A percentile compares a stretch with the other conserved stretches of the same genome.
Conservation (phyloP, 768 basidiomycete species). For the Leccinum disarticulatum region DNA sequence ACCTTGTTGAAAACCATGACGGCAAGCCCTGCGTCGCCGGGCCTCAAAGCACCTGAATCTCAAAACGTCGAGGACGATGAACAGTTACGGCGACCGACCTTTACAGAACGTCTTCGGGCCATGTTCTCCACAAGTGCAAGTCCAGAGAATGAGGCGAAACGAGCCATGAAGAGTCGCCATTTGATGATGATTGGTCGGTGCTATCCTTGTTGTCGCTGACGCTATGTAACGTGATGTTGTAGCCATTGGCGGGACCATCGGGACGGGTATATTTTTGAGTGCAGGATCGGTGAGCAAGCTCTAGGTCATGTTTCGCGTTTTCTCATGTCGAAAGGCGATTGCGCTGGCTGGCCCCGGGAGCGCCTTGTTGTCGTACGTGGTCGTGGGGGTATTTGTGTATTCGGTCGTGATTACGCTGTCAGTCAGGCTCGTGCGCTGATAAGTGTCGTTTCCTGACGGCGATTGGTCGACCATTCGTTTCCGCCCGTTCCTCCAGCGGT, state of each 20-base stretch:
- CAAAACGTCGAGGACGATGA: not conserved
- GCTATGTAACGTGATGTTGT: not conserved
- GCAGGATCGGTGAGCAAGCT: conserved; percentile 46
- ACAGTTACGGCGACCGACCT: not conserved
- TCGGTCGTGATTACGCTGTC: conserved; percentile 60
- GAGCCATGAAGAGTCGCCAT: conserved; percentile 42
- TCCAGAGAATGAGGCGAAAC: conserved; percentile 32
- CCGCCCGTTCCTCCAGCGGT: conserved; percentile 39
- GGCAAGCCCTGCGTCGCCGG: not conserved
- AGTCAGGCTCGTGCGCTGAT: conserved; percentile 14
- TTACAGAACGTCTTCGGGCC: not conserved
- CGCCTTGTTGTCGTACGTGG: conserved; percentile 58
- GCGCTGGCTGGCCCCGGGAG: conserved; percentile 60
- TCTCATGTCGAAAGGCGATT: conserved; percentile 40
- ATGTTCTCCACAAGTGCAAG: conserved; percentile 11
- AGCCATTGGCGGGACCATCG: conserved; percentile 59
- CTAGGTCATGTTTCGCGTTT: not conserved
- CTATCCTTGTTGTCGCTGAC: not conserved
- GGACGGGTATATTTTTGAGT: conserved; percentile 62
- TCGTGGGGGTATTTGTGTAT: conserved; percentile 60
- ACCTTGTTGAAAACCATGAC: not conserved
- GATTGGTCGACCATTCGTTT: not conserved
- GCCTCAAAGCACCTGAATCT: not conserved
- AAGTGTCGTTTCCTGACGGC: not conserved
- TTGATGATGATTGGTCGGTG: conserved; percentile 42